Percentiles rank a stretch among this genome's conserved stretches.
Conservation (phyloP, 176 grass and related monocot species). For the Oryza officinalis region DNA sequence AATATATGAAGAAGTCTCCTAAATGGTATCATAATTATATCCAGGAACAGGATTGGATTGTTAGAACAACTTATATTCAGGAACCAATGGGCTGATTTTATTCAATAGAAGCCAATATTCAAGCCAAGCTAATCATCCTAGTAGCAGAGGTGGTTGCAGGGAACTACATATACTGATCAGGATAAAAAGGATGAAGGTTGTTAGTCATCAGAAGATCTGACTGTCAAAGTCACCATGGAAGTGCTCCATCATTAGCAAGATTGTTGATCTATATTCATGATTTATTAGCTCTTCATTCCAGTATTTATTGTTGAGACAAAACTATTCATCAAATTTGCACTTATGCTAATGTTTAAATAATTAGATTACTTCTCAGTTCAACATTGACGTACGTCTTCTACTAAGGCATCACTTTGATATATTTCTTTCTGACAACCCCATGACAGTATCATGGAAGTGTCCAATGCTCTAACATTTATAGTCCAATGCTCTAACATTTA, state of each 20-base stretch:
- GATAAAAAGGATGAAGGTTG: background rate
- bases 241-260: background rate
- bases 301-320: background rate
- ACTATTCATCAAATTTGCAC: background rate
- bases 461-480: background rate
- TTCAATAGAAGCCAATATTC: background rate
- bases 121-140: background rate
- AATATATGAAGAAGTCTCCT: slow-evolving; percentile 4
- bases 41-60: background rate
- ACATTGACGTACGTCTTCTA: background rate
- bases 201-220: background rate
- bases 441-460: background rate
- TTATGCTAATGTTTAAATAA: background rate
- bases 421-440: background rate
- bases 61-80: slow-evolving; percentile 2
- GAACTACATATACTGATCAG: background rate
- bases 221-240: background rate
- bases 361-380: background rate
- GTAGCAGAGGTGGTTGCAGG: background rate
- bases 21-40: background rate
- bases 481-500: background rate
- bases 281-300: background rate
- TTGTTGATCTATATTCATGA: background rate
- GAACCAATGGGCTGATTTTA: background rate
- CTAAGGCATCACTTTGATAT: background rate